Conservation (phyloP, 2,329 filamentous ascomycete genomes). For the Incumbomyces lentus region DNA sequence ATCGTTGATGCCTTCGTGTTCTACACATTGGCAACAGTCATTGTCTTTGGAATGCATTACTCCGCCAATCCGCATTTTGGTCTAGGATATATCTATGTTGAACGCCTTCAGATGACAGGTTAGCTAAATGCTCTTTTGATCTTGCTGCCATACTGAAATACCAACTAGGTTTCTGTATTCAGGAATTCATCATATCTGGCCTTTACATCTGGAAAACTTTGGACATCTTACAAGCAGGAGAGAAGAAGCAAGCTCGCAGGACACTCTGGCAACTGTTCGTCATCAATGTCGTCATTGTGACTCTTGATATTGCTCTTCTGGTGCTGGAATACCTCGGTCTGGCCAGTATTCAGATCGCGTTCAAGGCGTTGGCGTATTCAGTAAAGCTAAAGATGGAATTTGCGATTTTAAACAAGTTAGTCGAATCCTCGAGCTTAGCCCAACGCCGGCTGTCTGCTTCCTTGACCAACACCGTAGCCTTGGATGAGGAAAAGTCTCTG, state of each 20-base stretch:
- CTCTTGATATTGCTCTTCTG: conserved; percentile 35
- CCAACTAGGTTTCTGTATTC: conserved; percentile 28
- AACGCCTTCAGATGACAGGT: conserved; percentile 36
- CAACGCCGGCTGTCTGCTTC: background rate
- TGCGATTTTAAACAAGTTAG: conserved; percentile 40
- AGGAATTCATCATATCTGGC: conserved; percentile 37
- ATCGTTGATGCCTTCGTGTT: conserved; percentile 43
- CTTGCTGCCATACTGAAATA: no score
- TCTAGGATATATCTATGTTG: conserved; percentile 32
- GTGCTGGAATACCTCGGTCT: conserved; percentile 31
- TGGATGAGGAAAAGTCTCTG: background rate
- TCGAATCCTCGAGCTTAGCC: conserved; percentile 15
- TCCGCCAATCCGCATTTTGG: conserved; percentile 23
- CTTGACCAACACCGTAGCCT: background rate
- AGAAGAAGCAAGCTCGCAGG: conserved; percentile 6
- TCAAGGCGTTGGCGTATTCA: conserved; percentile 30
- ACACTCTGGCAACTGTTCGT: conserved; percentile 46
- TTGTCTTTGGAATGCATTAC: conserved; percentile 10
- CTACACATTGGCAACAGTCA: conserved; percentile 35
- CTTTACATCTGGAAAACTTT: conserved; percentile 47
- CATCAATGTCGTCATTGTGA: conserved; percentile 37
- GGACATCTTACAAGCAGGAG: conserved; percentile 20
- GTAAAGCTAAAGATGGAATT: conserved; percentile 45
- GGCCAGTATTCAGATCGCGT: conserved; percentile 30
- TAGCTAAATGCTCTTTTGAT: no score